Conservation (phyloP, 148 eudicot genomes). For the Diospyros lotus region DNA sequence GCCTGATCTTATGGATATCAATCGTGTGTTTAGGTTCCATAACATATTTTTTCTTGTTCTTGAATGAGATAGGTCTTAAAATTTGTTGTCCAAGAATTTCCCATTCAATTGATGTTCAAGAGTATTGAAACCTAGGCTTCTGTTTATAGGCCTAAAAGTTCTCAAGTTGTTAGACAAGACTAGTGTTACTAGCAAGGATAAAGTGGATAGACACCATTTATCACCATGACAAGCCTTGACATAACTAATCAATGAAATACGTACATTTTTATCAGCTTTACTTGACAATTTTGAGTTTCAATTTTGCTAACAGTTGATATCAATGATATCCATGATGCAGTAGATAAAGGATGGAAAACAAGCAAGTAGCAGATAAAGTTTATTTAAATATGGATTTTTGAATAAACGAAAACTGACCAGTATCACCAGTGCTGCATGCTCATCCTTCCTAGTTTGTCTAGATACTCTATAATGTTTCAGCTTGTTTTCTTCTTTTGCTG, state of each 20-base stretch:
- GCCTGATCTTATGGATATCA: no score
- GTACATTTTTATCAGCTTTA: not conserved
- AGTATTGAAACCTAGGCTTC: no score
- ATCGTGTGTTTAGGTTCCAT: no score
- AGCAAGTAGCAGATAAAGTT: not conserved
- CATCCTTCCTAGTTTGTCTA: conserved; percentile 29
- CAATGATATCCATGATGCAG: not conserved
- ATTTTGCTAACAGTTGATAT: not conserved
- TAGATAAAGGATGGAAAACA: not conserved
- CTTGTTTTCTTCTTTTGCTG: conserved; percentile 29
- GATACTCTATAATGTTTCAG: conserved; percentile 21
- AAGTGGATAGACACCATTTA: not conserved
- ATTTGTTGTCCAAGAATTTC: no score
- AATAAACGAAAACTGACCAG: conserved; percentile 46
- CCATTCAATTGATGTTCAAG: no score
- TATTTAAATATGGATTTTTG: not conserved
- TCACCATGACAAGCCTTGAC: conserved; percentile 1
- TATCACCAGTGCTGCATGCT: conserved; percentile 42
- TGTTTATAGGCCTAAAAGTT: no score
- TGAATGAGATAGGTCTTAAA: no score
- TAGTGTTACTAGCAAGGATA: not conserved
- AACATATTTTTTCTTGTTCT: no score
- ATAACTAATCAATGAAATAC: not conserved
- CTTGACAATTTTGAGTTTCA: not conserved
- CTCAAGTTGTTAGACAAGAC: not conserved